phyloP scores from a whole-genome alignment of 2,329 filamentous ascomycete species.

The Clarireedia hainanense region DNA sequence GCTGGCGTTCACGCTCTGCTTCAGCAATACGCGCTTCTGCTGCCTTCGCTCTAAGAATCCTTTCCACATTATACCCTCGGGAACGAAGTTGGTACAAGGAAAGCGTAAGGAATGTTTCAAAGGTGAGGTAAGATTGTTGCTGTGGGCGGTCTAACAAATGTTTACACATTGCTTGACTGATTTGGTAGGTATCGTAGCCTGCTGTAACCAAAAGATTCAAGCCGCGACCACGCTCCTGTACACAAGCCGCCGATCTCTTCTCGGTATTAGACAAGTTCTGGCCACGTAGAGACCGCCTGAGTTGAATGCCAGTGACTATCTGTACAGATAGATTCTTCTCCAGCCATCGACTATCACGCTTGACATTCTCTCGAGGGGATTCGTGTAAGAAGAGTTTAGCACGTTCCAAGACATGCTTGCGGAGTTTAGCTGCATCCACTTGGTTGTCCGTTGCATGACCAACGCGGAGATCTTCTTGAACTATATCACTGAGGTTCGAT shows the following conservation, averaged over 20 bases:
- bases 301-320: conserved; percentile 68
- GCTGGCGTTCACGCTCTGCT: conserved; percentile 64
- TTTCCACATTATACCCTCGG: conserved; percentile 93
- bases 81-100: conserved; percentile 74
- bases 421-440: conserved; percentile 57
- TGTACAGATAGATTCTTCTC: conserved; percentile 76
- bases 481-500: conserved; percentile 63
- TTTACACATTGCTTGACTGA: conserved; percentile 79
- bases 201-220: conserved; percentile 67
- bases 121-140: conserved; percentile 80
- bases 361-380: conserved; percentile 62
- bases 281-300: conserved; percentile 68
- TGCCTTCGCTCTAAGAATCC: conserved; percentile 81
- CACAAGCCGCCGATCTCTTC: conserved; percentile 67
- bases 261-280: conserved; percentile 63
- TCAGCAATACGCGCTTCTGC: conserved; percentile 84
- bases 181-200: conserved; percentile 77
- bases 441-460: conserved; percentile 54
- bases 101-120: conserved; percentile 84
- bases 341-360: conserved; percentile 83
- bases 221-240: conserved; percentile 43
- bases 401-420: conserved; percentile 78
- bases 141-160: conserved; percentile 75
- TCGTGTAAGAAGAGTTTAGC: conserved; percentile 85
- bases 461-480: conserved; percentile 70